Base-by-base conservation (phyloP, 1,139 yeast species). In the Scheffersomyces illinoinensis region DNA sequence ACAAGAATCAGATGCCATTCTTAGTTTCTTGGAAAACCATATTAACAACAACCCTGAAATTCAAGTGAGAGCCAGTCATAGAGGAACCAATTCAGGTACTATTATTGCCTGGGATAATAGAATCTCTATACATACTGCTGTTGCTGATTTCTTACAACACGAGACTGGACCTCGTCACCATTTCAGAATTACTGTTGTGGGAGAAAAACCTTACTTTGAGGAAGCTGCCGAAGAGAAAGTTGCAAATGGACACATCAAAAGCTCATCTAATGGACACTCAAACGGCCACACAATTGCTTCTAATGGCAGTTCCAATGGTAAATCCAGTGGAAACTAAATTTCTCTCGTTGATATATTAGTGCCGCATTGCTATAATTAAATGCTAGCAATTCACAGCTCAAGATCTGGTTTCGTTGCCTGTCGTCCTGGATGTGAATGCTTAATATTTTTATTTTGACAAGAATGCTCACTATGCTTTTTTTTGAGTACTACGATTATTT, bases 21-120 rank as follows among this genome's bases (percentile, higher is more conserved):
- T 66, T 56, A 62, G 62, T 56, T 67, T 67, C 55, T 61, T 67
- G 56, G 66, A 64, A 17, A 58, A 61, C 26, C 70, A 66, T 55
- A 55, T 63, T 18, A 50, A 57, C 21, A 59, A 58, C 51, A 65
- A 62, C 56, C 68, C 68, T 6, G 70, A 67, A 52, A 55, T 66
- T 55, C 69, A 67, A 57, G 66, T 67, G 17, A 60, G 69, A 52
- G 70, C 68, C 12, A 24, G 59, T 26, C 70, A 66, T 57, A 53
- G 56, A 10, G 68, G 67, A 10, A 63, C 66, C 17, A 63, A 58
- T 48, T 54, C 62, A 39, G 58, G 61, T 21, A 54, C 68, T 4
- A 69, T 66, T 20, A 63, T 66, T 56, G 68, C 62, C 20, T 67
- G 69, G 69, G 70, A 67, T 55, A 67, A 67, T 56, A 57, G 70